Percentiles rank a stretch among this genome's conserved stretches.
Evolutionary conservation across 495 filamentous ascomycete species (phyloP).

Genomic region (Neurospora sp.): DNA sequence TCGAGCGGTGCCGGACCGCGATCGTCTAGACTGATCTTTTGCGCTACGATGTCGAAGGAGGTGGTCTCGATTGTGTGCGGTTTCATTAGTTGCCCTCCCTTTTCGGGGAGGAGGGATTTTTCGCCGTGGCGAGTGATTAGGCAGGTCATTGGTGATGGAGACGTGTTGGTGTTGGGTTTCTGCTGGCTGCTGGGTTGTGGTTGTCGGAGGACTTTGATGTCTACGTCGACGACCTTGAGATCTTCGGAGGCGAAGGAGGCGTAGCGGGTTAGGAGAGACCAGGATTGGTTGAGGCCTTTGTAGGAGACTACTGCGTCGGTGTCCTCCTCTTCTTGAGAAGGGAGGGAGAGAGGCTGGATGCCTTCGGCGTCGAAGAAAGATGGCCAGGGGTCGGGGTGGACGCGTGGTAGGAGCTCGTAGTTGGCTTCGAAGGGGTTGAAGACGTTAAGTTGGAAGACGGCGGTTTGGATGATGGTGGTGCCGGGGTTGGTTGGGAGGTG

Average conservation of each 20-base stretch:
- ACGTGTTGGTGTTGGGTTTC: conserved; percentile 20
- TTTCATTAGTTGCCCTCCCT: conserved; percentile 23
- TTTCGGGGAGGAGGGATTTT: conserved; percentile 21
- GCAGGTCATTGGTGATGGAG: conserved; percentile 19
- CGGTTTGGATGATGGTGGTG: conserved; percentile 69
- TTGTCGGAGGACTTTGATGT: conserved; percentile 43
- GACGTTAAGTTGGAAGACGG: conserved; percentile 56
- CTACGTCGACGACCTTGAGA: conserved; percentile 55
- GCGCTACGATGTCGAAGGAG: conserved; percentile 60
- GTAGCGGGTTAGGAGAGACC: conserved; percentile 62
- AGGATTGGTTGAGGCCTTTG: conserved; percentile 66
- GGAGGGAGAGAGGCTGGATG: conserved; percentile 15
- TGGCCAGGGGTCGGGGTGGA: conserved; percentile 75
- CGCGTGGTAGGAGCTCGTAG: conserved; percentile 68
- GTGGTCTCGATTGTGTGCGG: conserved; percentile 58
- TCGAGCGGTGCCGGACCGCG: conserved; percentile 60
- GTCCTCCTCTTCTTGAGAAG: not conserved
- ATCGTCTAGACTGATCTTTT: conserved; percentile 71
- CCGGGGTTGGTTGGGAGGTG: conserved; percentile 69
- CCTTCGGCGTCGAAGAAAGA: conserved; percentile 58
- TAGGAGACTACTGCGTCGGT: conserved; percentile 8
- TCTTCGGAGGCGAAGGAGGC: conserved; percentile 65
- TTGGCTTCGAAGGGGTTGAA: conserved; percentile 79
- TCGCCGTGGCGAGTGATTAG: conserved; percentile 11
- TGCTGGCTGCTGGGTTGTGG: conserved; percentile 30